Conservation (phyloP, 345 rosid species). For the Pistacia atlantica region DNA sequence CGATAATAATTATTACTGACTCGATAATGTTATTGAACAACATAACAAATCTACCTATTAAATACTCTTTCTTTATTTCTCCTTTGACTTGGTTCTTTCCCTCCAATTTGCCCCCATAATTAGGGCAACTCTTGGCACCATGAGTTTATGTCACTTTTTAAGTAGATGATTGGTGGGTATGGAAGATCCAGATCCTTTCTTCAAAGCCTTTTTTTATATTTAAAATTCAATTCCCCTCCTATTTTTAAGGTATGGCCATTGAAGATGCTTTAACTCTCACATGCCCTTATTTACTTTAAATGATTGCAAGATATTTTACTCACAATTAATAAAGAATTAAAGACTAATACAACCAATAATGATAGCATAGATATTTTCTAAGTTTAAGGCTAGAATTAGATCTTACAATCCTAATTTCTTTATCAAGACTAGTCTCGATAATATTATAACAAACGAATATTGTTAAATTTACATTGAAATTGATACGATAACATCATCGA, state of each 20-base stretch:
- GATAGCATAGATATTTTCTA: not conserved
- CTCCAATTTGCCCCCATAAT: too few species aligned
- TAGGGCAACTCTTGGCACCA: too few species aligned
- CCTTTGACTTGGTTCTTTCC: too few species aligned
- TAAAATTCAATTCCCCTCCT: slow-evolving; percentile 14
- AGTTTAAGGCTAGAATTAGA: not conserved
- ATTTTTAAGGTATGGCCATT: slow-evolving; percentile 22
- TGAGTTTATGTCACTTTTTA: not conserved
- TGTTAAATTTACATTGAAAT: too few species aligned
- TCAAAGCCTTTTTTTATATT: not conserved
- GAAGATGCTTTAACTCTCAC: slow-evolving; percentile 28
- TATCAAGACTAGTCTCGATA: not conserved
- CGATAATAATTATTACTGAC: too few species aligned
- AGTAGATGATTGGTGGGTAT: not conserved
- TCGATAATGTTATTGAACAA: too few species aligned
- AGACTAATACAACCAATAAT: not conserved
- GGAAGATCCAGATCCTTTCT: not conserved
- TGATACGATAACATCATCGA: too few species aligned
- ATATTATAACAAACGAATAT: too few species aligned
- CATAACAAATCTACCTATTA: too few species aligned
- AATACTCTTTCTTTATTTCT: too few species aligned
- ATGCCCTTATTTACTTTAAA: slow-evolving; percentile 17
- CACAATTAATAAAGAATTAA: not conserved
- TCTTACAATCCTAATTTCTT: not conserved
- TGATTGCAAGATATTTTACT: slow-evolving; percentile 9